Evolutionary conservation across 768 basidiomycete species (phyloP), one percentile per base, ranked within the genome.

Genomic region (Gelatoporia subvermispora): DNA sequence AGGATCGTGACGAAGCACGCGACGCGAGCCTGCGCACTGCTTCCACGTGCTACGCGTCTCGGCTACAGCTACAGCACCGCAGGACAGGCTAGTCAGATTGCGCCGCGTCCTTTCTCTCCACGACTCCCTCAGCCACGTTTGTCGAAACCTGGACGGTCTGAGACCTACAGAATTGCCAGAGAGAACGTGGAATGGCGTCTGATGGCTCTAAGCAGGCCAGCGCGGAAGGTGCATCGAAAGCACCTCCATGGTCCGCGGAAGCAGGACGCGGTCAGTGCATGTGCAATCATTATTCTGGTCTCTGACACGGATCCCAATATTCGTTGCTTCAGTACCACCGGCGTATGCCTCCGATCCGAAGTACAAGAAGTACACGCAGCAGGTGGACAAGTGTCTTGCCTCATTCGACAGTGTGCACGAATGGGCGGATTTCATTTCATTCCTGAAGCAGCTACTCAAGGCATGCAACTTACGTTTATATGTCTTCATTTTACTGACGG

Each of bases 391-490:
- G 68, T 92, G 89, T 57, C 74, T 99, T 41, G 86, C 84, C 52
- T 85, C 92, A 1, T 98, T 99, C 61, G 93, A 96, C 61, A 90
- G 83, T 60, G 92, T 96, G 50, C 91, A 95, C 49, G 96, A 99
- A 71, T 99, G 96, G 96, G 94, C 96, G 51, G 96, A 99, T 71
- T 98, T 93, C 65, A 98, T 96, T 62, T 86, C 94, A 35, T 99
- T 98, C 69, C 68, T 99, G 65, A 94, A 94, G 63, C 88, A 93
- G 57, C 68, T 96, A 51, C 78, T 95, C 51, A 96, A 96, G 77
- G 93, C 90, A 58, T 44, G 68, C 42, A 21, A 40, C 9, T 25
- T 25, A 20, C 17, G 4, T 35, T 34, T 37, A 36, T 38, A n/a
- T 43, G 21, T 47, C 15, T 38, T 28, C 15, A 1, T 20, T 23